Percentiles rank a stretch among this genome's conserved stretches.
These are phyloP conservation scores for Termitomyces sp. DNA, from an alignment of 768 basidiomycete species.

Conservation along the genomic window DNA sequence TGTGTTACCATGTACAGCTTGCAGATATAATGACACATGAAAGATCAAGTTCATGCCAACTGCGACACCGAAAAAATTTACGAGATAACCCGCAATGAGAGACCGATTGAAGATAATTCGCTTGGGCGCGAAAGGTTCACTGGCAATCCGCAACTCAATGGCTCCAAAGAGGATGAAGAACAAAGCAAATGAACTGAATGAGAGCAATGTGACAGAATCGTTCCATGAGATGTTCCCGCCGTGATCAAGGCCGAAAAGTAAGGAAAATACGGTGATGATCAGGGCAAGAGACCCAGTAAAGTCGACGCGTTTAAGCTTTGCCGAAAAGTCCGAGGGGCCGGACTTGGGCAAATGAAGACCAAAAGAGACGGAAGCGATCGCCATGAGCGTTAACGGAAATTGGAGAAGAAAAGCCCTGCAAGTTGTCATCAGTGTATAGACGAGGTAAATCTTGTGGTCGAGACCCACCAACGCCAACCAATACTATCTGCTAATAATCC, in stretches of 20 bases:
- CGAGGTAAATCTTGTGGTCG: background rate
- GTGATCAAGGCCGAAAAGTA: slow-evolving; percentile 56
- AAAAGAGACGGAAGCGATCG: slow-evolving; percentile 49
- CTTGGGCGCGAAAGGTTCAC: slow-evolving; percentile 59
- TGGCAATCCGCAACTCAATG: slow-evolving; percentile 47
- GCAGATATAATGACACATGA: slow-evolving; percentile 54
- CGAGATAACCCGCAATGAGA: slow-evolving; percentile 53
- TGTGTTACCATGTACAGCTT: slow-evolving; percentile 48
- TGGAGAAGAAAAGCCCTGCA: slow-evolving; percentile 57
- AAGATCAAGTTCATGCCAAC: slow-evolving; percentile 44
- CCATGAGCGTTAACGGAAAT: slow-evolving; percentile 53
- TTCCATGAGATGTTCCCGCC: slow-evolving; percentile 50
- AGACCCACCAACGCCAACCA: slow-evolving; percentile 62
- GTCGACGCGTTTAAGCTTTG: slow-evolving; percentile 60
- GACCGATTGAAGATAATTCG: slow-evolving; percentile 48
- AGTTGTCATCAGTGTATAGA: background rate
- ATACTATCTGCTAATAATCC: slow-evolving; percentile 60
- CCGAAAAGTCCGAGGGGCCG: slow-evolving; percentile 37
- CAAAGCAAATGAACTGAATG: slow-evolving; percentile 31
- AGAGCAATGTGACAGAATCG: slow-evolving; percentile 33
- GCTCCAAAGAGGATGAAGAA: slow-evolving; percentile 36
- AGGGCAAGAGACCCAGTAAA: slow-evolving; percentile 57
- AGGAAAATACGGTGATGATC: slow-evolving; percentile 50
- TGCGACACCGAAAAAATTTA: slow-evolving; percentile 55
- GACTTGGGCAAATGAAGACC: slow-evolving; percentile 51